Conservation (phyloP, 768 basidiomycete species). For the Erythrobasidium yunnanense region DNA sequence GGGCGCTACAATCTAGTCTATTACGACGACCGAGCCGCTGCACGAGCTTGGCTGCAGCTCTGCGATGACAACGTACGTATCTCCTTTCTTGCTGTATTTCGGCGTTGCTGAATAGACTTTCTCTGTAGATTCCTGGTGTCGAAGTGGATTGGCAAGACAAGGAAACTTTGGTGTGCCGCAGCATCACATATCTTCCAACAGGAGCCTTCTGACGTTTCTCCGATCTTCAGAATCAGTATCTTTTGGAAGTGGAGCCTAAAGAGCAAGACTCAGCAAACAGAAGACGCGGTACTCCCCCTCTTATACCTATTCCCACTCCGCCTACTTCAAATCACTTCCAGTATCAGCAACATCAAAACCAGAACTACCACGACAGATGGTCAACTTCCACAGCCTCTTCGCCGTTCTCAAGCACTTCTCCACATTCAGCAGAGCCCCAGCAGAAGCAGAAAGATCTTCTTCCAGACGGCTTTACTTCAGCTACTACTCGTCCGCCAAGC, state of each 20-base stretch:
- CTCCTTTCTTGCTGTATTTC: not conserved
- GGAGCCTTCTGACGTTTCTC: not conserved
- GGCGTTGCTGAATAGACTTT: not conserved
- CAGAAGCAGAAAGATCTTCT: not conserved
- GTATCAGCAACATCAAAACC: too few relatives aligned
- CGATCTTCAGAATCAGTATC: not conserved
- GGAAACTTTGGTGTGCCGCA: not conserved
- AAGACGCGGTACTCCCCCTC: not conserved
- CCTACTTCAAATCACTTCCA: constrained; percentile 2
- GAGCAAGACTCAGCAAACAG: not conserved
- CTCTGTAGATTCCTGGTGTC: not conserved
- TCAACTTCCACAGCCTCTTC: too few relatives aligned
- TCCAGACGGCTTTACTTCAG: constrained; percentile 16
- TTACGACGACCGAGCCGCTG: constrained; percentile 10
- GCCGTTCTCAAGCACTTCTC: too few relatives aligned
- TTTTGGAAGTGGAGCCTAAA: not conserved
- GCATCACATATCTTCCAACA: not conserved
- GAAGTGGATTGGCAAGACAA: constrained; percentile 10
- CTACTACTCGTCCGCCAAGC: not conserved
- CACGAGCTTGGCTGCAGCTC: not conserved
- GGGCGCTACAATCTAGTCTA: not conserved
- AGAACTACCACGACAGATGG: too few relatives aligned
- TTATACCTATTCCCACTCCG: not conserved
- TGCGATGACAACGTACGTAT: constrained; percentile 3
- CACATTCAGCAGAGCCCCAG: not conserved